Evolutionary conservation across 2,329 filamentous ascomycete species (phyloP), one percentile per base, ranked within the genome.

Genomic region (Arthrobotrys entomopaga): DNA sequence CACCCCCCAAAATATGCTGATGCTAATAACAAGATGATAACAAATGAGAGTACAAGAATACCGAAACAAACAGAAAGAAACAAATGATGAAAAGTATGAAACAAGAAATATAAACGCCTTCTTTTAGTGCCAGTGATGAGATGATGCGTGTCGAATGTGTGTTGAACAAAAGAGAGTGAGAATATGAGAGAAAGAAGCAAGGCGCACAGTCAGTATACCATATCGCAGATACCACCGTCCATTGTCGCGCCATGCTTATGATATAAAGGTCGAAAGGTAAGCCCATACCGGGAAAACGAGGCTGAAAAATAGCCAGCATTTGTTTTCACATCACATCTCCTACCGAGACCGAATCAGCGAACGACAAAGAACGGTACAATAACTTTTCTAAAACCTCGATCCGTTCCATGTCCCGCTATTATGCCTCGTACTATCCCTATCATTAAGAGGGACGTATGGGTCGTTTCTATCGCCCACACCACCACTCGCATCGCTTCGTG

Each of bases 401-500:
- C 53, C 67, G 24, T 59, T 65, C 69, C 69, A 73, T 3, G 69
- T 73, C 10, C 53, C 61, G 48, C 70, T 64, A 8, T 61, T 49
- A n/a, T 64, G 48, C n/a, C 57, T 58, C 48, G 34, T 19, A 24
- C 70, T 67, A 19, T 64, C 63, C 52, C 63, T 43, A 42, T 74
- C 70, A 34, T 46, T n/a, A 54, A 74, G 63, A 15, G 56, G 56
- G 22, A 73, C 69, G 38, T 73, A 73, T 6, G 69, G 69, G 43
- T 73, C 69, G 22, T 57, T 59, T 19, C 69, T 49, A 20, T 60
- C 70, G 15, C 58, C 57, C 5, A 67, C 20, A 10, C 34, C 48
- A 19, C 70, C 70, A 20, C 70, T 74, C 24, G 70, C 52, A 50
- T 74, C 70, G 38, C 70, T 74, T 49, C 70, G 24, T 2, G 70